Percentiles rank a stretch among this genome's conserved stretches.
These are phyloP conservation scores for Vachellia pachyceras DNA, from an alignment of 306 rosid species.

Conservation along the genomic window DNA sequence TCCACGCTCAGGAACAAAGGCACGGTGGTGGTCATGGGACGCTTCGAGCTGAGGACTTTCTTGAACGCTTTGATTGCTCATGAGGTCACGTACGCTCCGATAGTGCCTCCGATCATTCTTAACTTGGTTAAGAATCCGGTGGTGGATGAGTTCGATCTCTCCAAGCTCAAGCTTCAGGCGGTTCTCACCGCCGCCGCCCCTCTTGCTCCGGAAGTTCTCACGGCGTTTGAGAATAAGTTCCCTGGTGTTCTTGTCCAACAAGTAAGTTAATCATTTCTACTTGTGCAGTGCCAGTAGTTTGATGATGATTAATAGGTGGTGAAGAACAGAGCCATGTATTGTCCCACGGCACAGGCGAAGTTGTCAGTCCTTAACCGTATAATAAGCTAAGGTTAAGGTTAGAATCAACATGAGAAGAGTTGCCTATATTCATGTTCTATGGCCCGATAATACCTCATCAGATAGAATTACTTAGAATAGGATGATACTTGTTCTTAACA, in stretches of 20 bases:
- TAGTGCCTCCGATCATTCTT: conserved; percentile 91
- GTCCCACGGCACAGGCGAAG: too few species aligned
- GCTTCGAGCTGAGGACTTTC: conserved; percentile 72
- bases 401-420: too few species aligned
- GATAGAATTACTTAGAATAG: too few species aligned
- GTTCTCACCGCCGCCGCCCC: conserved; percentile 95
- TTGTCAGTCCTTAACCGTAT: too few species aligned
- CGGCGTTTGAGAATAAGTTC: conserved; percentile 75
- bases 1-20: conserved; percentile 84
- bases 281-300: too few species aligned
- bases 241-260: conserved; percentile 82
- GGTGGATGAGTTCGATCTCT: conserved; percentile 82
- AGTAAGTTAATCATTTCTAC: conserved; percentile 36
- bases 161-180: conserved; percentile 80
- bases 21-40: conserved; percentile 89
- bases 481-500: too few species aligned
- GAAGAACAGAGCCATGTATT: too few species aligned
- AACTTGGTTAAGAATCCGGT: conserved; percentile 79
- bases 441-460: too few species aligned
- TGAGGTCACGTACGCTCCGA: conserved; percentile 85
- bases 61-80: conserved; percentile 72
- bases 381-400: too few species aligned
- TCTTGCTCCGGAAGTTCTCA: conserved; percentile 82
- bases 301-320: too few species aligned
- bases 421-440: too few species aligned